Conservation (phyloP, 2,329 filamentous ascomycete genomes). For the Trichoderma koningii region DNA sequence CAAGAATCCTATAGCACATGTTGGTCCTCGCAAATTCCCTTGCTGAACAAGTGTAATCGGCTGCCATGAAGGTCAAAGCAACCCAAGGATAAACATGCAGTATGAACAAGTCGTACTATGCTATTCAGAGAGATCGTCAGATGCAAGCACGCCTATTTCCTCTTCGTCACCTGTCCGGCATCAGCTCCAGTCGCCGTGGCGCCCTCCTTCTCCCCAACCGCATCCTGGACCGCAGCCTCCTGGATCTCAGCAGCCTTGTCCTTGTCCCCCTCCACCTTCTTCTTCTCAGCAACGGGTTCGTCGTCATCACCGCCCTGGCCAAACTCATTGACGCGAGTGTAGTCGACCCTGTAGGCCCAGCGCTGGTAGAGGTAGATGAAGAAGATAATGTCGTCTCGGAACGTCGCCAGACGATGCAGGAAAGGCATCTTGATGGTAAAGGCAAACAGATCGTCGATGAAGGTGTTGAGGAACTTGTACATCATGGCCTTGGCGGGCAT, state of each 20-base stretch:
- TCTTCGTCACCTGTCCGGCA: constrained; percentile 49
- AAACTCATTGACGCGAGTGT: constrained; percentile 92
- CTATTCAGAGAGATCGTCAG: too few species aligned
- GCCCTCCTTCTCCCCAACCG: constrained; percentile 43
- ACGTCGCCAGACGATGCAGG: constrained; percentile 85
- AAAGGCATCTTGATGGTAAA: constrained; percentile 99
- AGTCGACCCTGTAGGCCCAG: constrained; percentile 90
- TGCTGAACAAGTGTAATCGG: not conserved
- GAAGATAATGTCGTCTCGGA: constrained; percentile 96
- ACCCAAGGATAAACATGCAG: not conserved
- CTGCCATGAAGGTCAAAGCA: not conserved
- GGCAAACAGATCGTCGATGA: constrained; percentile 97
- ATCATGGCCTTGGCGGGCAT: constrained; percentile 97
- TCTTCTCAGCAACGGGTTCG: constrained; percentile 43
- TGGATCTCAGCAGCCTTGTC: too few species aligned
- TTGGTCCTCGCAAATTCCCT: too few species aligned
- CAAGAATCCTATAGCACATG: not conserved
- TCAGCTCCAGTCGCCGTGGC: constrained; percentile 54
- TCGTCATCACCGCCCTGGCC: constrained; percentile 97
- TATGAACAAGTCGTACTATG: not conserved
- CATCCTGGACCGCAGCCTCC: constrained; percentile 34
- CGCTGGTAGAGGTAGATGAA: constrained; percentile 96
- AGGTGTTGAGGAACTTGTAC: constrained; percentile 98
- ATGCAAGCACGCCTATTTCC: constrained; percentile 39
- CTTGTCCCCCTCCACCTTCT: constrained; percentile 33